Evolutionary conservation across 2,329 filamentous ascomycete genomes (phyloP).

Genomic region (Colletotrichum sp.): DNA sequence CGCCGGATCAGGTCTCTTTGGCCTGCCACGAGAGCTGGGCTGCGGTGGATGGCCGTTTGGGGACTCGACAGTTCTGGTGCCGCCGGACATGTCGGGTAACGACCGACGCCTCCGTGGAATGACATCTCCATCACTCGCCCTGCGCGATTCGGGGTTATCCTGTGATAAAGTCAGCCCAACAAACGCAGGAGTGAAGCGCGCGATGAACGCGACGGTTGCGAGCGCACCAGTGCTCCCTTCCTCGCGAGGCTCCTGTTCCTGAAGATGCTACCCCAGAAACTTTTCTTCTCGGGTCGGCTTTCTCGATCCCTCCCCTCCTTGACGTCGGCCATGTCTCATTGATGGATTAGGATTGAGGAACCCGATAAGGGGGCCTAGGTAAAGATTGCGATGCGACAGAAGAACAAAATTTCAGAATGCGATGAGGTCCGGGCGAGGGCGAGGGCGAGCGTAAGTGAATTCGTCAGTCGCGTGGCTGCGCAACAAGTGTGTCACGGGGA

Average conservation of each 20-base stretch:
- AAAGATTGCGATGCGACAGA: background rate
- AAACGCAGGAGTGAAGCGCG: background rate
- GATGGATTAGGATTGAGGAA: background rate
- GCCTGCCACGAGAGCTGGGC: slow-evolving; percentile 42
- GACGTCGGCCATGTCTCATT: slow-evolving; percentile 36
- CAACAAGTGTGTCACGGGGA: slow-evolving; percentile 20
- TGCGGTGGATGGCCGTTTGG: background rate
- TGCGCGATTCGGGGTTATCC: slow-evolving; percentile 34
- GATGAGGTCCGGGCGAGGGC: background rate
- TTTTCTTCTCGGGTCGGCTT: slow-evolving; percentile 43
- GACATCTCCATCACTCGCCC: slow-evolving; percentile 39
- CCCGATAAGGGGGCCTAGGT: background rate
- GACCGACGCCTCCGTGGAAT: slow-evolving; percentile 28
- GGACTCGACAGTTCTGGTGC: slow-evolving; percentile 9
- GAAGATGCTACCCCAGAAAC: slow-evolving; percentile 55
- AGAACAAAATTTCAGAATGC: background rate
- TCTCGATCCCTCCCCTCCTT: slow-evolving; percentile 23
- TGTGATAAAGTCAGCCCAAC: slow-evolving; percentile 21
- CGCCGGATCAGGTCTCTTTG: slow-evolving; percentile 42
- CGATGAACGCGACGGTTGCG: slow-evolving; percentile 17
- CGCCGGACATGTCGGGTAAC: background rate
- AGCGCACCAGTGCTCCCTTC: slow-evolving; percentile 39
- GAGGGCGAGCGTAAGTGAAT: background rate
- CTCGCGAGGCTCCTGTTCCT: slow-evolving; percentile 50
- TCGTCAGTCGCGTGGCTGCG: slow-evolving; percentile 24